Evolutionary conservation across 2,329 filamentous ascomycete genomes (phyloP).

Genomic region (Madurella fahalii): DNA sequence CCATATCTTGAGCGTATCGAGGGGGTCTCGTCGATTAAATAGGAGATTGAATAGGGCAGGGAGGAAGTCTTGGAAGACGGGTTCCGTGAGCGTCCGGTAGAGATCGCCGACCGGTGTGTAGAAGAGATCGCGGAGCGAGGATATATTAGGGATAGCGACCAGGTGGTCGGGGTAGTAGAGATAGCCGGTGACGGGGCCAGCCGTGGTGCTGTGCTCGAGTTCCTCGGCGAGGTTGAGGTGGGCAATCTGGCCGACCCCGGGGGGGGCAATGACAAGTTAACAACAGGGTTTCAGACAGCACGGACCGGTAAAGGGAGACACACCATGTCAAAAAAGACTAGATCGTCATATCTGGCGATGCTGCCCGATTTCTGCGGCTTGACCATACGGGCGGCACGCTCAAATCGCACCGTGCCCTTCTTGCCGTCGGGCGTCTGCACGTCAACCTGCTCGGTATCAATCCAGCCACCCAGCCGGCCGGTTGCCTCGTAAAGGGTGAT

Average conservation of each 20-base stretch:
- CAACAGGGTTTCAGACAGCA: slow-evolving; percentile 18
- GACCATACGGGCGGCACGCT: slow-evolving; percentile 78
- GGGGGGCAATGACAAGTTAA: neutral
- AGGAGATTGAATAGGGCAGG: neutral
- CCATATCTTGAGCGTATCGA: neutral
- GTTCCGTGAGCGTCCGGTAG: slow-evolving; percentile 44
- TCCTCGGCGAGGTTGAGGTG: slow-evolving; percentile 47
- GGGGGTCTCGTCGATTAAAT: neutral
- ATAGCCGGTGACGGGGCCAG: slow-evolving; percentile 59
- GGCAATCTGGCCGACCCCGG: slow-evolving; percentile 11
- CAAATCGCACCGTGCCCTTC: slow-evolving; percentile 62
- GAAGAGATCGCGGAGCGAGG: neutral
- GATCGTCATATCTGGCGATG: slow-evolving; percentile 50
- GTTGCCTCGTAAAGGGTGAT: slow-evolving; percentile 79
- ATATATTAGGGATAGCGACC: slow-evolving; percentile 48
- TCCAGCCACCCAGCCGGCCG: slow-evolving; percentile 74
- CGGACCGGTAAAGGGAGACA: slow-evolving; percentile 29
- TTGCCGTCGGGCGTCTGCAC: slow-evolving; percentile 52
- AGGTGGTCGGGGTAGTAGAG: slow-evolving; percentile 86
- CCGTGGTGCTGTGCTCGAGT: slow-evolving; percentile 45
- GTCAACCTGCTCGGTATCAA: slow-evolving; percentile 61
- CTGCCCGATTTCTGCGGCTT: slow-evolving; percentile 42
- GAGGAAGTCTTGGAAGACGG: slow-evolving; percentile 42
- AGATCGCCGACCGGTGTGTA: slow-evolving; percentile 28
- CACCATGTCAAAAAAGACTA: slow-evolving; percentile 69